Conservation (phyloP, 2,329 filamentous ascomycete genomes). For the Cercospora beticola region DNA sequence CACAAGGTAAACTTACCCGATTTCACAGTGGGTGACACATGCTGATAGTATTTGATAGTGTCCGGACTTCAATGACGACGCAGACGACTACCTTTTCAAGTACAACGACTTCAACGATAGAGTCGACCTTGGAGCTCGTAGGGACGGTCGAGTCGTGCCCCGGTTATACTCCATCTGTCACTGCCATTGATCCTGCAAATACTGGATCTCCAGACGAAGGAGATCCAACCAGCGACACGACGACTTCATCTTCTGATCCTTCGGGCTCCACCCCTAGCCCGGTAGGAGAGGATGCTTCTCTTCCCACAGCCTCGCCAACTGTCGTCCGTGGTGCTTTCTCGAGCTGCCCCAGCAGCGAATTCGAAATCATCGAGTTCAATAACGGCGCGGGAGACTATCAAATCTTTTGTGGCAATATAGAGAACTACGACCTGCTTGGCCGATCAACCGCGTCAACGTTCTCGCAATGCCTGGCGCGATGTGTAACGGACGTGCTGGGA, state of each 20-base stretch:
- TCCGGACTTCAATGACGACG: neutral
- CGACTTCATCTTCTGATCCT: too few species aligned
- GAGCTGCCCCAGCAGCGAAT: neutral
- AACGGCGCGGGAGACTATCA: neutral
- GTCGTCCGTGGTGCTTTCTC: neutral
- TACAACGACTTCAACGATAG: neutral
- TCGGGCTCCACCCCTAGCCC: too few species aligned
- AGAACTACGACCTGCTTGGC: too few species aligned
- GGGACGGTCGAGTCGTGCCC: neutral
- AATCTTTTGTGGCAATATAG: neutral
- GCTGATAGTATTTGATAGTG: neutral
- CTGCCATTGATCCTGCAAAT: neutral
- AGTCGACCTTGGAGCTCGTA: neutral
- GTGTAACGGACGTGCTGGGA: too few species aligned
- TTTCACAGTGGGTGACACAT: neutral
- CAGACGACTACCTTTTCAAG: neutral
- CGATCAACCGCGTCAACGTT: too few species aligned
- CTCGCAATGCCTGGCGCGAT: too few species aligned
- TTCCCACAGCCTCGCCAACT: neutral
- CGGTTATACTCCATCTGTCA: neutral
- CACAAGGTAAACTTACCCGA: too few species aligned
- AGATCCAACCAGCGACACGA: neutral
- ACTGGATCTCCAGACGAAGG: neutral
- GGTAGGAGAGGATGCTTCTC: too few species aligned
- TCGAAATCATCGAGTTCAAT: neutral